These are phyloP conservation scores for Phialophora expanda DNA, from an alignment of 2,329 filamentous ascomycete genomes.

Conservation along the genomic window DNA sequence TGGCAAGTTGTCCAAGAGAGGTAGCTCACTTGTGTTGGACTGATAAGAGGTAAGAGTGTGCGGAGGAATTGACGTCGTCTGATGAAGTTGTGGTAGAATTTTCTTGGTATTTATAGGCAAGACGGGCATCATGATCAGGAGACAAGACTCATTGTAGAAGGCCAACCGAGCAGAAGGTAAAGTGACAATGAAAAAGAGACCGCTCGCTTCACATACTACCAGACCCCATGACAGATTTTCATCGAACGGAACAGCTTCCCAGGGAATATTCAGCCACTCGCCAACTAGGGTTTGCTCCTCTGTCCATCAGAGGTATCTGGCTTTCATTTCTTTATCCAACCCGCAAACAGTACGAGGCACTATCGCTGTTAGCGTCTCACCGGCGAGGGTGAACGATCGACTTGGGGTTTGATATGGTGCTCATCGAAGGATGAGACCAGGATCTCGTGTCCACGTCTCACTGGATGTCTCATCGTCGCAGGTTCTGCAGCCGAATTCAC, in stretches of 20 bases:
- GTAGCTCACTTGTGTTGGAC: constrained; percentile 16
- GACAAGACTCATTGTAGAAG: not conserved
- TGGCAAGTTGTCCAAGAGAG: constrained; percentile 29
- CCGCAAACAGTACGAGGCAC: not conserved
- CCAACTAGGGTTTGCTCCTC: not conserved
- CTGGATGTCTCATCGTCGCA: not conserved
- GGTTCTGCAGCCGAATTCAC: not conserved
- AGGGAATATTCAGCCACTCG: not conserved
- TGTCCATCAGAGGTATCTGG: not conserved
- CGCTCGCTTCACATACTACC: not conserved
- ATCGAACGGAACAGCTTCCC: not conserved
- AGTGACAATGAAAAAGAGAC: not conserved
- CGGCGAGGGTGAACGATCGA: not conserved
- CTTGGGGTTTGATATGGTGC: not conserved
- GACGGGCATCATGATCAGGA: constrained; percentile 6
- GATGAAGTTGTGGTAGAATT: constrained; percentile 13
- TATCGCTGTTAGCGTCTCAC: not conserved
- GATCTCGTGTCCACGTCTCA: not conserved
- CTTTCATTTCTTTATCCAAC: not conserved
- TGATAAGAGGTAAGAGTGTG: constrained; percentile 2
- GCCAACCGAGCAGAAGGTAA: not conserved
- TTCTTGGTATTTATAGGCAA: constrained; percentile 5
- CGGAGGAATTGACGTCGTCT: not conserved
- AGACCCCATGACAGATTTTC: not conserved
- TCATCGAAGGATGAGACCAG: not conserved